Evolutionary conservation across 345 rosid species (phyloP).

Genomic region (Melaleuca quinquenervia): DNA sequence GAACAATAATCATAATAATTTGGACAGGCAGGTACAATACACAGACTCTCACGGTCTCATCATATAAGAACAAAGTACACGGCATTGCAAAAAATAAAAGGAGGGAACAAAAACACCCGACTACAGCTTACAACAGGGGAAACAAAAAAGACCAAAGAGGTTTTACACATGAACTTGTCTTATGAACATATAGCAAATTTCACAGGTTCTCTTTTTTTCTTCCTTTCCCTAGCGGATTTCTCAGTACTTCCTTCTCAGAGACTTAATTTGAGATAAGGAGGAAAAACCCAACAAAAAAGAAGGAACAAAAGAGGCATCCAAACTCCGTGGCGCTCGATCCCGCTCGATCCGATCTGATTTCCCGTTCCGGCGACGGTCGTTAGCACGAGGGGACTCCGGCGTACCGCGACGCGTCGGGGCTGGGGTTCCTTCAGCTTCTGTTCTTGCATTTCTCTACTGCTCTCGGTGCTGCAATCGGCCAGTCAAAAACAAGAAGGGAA

Average conservation of each 20-base stretch:
- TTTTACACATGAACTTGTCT: neutral
- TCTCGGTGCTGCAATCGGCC: conserved; percentile 49
- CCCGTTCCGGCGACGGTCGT: neutral
- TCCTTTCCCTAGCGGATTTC: neutral
- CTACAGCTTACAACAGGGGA: neutral
- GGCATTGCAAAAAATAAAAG: neutral
- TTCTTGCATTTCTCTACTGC: conserved; percentile 74
- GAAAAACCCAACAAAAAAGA: neutral
- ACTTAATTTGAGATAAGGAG: neutral
- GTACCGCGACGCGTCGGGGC: neutral
- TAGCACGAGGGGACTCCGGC: neutral
- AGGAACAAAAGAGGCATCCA: neutral
- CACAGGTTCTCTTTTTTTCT: neutral
- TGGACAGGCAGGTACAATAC: neutral
- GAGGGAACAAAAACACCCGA: neutral
- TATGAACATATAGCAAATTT: neutral
- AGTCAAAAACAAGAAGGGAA: neutral
- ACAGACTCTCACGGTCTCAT: neutral
- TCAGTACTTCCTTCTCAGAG: neutral
- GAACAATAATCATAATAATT: neutral
- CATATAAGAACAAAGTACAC: neutral
- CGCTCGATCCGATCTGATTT: neutral
- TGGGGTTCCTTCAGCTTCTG: conserved; percentile 38
- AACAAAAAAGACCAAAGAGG: neutral
- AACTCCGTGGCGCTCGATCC: neutral